Conservation (phyloP, 352 stramenopile genomes). For the Phytophthora pisi region DNA sequence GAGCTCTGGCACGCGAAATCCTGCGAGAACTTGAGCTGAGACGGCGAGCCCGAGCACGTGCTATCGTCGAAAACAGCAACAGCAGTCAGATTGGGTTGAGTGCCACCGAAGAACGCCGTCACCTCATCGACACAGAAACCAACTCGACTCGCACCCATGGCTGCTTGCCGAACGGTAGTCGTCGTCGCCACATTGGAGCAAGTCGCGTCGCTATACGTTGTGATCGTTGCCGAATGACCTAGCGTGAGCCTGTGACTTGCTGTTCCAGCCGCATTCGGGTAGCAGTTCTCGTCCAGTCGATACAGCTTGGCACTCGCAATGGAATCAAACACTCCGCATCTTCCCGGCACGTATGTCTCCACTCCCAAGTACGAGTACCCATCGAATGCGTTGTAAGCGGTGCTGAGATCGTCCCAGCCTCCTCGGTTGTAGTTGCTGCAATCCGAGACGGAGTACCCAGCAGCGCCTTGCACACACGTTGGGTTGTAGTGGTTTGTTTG, state of each 20-base stretch:
- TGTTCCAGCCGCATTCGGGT: conserved; percentile 11
- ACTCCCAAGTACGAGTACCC: conserved; percentile 4
- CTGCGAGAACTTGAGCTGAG: conserved; percentile 4
- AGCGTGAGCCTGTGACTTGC: conserved; percentile 11
- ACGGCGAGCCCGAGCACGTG: conserved; percentile 6
- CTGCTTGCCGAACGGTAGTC: neutral
- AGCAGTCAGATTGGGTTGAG: neutral
- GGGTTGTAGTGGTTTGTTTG: conserved; percentile 13
- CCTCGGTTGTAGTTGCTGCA: conserved; percentile 5
- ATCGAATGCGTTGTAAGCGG: neutral
- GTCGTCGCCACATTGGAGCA: conserved; percentile 2
- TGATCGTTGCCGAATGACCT: neutral
- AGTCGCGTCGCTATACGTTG: conserved; percentile 6
- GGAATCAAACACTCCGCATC: neutral
- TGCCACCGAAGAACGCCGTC: conserved; percentile 7
- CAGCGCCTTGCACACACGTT: neutral
- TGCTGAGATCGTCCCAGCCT: conserved; percentile 10
- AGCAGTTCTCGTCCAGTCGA: conserved; percentile 10
- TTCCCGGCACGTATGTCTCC: conserved; percentile 5
- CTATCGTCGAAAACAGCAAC: conserved; percentile 9
- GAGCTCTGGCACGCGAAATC: conserved; percentile 5
- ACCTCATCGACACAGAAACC: neutral
- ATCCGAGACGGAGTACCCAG: conserved; percentile 12
- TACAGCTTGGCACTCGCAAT: conserved; percentile 1
- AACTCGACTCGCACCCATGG: neutral